Evolutionary conservation across 306 rosid species (phyloP), one percentile per base, ranked within the genome.

Genomic region (Vigna hirtella): DNA sequence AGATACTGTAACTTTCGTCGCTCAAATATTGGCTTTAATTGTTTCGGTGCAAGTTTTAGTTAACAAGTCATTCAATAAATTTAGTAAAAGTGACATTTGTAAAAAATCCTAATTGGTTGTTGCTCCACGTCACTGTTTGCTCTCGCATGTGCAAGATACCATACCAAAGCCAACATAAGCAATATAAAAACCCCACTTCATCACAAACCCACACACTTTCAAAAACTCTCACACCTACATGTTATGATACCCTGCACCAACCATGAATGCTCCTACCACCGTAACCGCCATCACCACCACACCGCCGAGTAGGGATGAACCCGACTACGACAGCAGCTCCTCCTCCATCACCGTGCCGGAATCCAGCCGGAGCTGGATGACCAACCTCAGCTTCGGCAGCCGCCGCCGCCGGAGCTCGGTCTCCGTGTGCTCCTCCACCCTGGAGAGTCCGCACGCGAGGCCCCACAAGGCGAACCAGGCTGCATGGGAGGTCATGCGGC

Each of bases 391-490:
- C 85, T 89, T 88, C 86, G 87, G 94, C 18, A 92, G 98, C 88
- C 89, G 76, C 3, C 89, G 93, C 1, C 93, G 84, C 7, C 85
- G 82, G 7, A 92, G 96, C 88, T 89, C 96, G 0, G 96, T 85
- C 65, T 87, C 98, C 1, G 69, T 87, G 5, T 87, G 86, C 9
- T 87, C 92, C 56, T 75, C 87, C 13, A 69, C 80, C 16, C 55
- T 84, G 1, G 90, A 83, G 67, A 26, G 20, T 3, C 66, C 66
- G 0, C 66, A 15, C 64, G 40, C 18, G 3, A 94, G 91, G 72
- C 99, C 99, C 1, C 99, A 95, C 86, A 91, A 95, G 72, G 98
- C 99, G 0, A 95, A 91, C 90, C 89, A 91, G 49, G 86, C 86
- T 11, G 96, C 96, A 47, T 95, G 98, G 98, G 97, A 95, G 50